These are phyloP conservation scores for Paramyrothecium sp. DNA, from an alignment of 2,329 filamentous ascomycete genomes.

Conservation along the genomic window DNA sequence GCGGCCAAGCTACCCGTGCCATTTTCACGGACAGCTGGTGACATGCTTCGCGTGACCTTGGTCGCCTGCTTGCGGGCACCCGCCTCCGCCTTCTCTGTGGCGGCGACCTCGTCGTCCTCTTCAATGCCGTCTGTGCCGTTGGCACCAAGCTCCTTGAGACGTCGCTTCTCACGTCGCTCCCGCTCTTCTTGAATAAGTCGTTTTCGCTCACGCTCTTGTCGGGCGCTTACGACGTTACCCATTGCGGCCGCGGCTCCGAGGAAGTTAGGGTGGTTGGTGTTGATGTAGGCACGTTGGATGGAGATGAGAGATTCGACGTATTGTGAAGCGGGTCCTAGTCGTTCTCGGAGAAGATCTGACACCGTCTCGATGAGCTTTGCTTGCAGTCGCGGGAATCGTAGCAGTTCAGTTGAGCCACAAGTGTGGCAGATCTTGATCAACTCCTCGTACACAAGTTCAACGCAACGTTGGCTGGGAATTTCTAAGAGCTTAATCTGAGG, in stretches of 20 bases:
- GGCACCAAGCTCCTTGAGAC: conserved; percentile 79
- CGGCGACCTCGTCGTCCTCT: conserved; percentile 48
- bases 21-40: conserved; percentile 73
- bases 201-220: conserved; percentile 91
- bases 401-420: conserved; percentile 91
- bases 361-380: conserved; percentile 98
- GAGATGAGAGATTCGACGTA: conserved; percentile 97
- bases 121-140: conserved; percentile 68
- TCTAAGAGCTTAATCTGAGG: conserved; percentile 97
- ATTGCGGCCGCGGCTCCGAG: conserved; percentile 94
- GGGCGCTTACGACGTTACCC: conserved; percentile 92
- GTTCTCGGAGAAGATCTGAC: conserved; percentile 89
- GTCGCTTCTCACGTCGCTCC: conserved; percentile 78
- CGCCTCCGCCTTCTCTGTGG: conserved; percentile 50
- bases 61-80: conserved; percentile 34
- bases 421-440: conserved; percentile 99
- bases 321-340: conserved; percentile 80
- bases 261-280: conserved; percentile 99
- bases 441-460: conserved; percentile 97
- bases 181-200: conserved; percentile 77
- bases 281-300: conserved; percentile 97
- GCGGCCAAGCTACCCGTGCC: conserved; percentile 59
- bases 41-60: conserved; percentile 70
- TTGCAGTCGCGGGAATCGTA: conserved; percentile 87
- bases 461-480: conserved; percentile 90